Evolutionary conservation across 257 asterid species (phyloP).

Genomic region (Fraxinus cuspidata): DNA sequence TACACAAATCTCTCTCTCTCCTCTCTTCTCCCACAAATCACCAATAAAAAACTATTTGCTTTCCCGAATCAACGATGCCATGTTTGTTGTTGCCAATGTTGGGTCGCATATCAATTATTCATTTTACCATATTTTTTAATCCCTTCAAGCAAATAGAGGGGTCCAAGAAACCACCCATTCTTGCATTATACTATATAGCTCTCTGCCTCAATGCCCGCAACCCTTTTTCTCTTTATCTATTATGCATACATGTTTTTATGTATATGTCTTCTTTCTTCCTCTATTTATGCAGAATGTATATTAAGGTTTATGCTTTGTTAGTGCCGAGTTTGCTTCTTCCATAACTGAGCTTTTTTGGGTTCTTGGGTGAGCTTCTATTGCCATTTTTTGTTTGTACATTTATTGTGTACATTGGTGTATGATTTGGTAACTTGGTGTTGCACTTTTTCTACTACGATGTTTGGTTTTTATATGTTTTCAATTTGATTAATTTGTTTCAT

Average conservation of each 20-base stretch:
- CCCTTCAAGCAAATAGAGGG: conserved; percentile 36
- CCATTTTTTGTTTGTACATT: neutral
- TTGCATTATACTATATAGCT: conserved; percentile 30
- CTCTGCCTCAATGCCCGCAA: conserved; percentile 47
- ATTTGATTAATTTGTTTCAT: neutral
- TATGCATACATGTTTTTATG: neutral
- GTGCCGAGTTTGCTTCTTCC: conserved; percentile 13
- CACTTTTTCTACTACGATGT: neutral
- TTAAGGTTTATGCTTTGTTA: conserved; percentile 28
- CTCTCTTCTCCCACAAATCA: neutral
- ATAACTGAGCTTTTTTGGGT: neutral
- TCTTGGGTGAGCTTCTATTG: neutral
- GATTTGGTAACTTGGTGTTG: too few relatives aligned
- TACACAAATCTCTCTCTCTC: neutral
- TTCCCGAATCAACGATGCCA: conserved; percentile 47
- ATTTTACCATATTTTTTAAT: conserved; percentile 24
- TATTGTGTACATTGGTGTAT: neutral
- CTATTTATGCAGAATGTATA: conserved; percentile 11
- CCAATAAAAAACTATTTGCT: conserved; percentile 27
- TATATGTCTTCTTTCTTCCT: conserved; percentile 14
- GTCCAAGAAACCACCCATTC: conserved; percentile 29
- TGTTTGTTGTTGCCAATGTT: conserved; percentile 28
- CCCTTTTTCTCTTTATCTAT: conserved; percentile 23
- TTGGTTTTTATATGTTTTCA: neutral
- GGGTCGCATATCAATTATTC: neutral